Percentiles rank a stretch among this genome's conserved stretches.
Conservation (phyloP, 495 filamentous ascomycete species). For the Hypoxylon trugodes region DNA sequence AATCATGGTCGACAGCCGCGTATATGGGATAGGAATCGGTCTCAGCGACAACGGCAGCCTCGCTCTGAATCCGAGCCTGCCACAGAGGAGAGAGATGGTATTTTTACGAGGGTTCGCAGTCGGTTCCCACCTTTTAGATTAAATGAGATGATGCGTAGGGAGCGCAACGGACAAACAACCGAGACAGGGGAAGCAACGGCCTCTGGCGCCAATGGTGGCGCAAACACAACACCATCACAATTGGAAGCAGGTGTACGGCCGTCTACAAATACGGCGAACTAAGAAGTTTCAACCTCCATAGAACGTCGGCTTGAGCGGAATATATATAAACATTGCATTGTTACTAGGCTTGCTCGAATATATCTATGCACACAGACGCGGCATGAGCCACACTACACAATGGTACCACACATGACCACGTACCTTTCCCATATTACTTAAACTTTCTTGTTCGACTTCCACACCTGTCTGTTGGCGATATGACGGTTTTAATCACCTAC, state of each 20-base stretch:
- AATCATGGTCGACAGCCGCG: conserved; percentile 25
- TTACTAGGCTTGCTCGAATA: conserved; percentile 14
- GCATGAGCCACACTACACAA: conserved; percentile 21
- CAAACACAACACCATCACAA: conserved; percentile 48
- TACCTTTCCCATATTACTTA: conserved; percentile 8
- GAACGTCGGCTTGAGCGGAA: conserved; percentile 35
- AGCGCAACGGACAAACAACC: conserved; percentile 32
- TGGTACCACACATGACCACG: conserved; percentile 13
- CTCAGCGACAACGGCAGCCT: conserved; percentile 18
- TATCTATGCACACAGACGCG: conserved; percentile 28
- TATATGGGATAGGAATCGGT: conserved; percentile 29
- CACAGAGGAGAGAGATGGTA: conserved; percentile 13
- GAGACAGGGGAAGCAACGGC: conserved; percentile 18
- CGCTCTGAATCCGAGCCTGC: conserved; percentile 12
- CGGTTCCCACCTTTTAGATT: conserved; percentile 40
- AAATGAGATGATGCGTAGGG: conserved; percentile 36
- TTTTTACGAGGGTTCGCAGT: conserved; percentile 40
- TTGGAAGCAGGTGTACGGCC: conserved; percentile 49
- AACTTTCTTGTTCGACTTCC: conserved; percentile 1
- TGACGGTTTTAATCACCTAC: neutral
- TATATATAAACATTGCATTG: conserved; percentile 38
- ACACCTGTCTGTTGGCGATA: neutral
- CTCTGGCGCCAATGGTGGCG: conserved; percentile 31
- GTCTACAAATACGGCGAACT: conserved; percentile 37
- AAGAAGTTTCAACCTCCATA: conserved; percentile 34